phyloP scores from a whole-genome alignment of 176 grass and related monocot species.

The Aechmea fasciata region DNA sequence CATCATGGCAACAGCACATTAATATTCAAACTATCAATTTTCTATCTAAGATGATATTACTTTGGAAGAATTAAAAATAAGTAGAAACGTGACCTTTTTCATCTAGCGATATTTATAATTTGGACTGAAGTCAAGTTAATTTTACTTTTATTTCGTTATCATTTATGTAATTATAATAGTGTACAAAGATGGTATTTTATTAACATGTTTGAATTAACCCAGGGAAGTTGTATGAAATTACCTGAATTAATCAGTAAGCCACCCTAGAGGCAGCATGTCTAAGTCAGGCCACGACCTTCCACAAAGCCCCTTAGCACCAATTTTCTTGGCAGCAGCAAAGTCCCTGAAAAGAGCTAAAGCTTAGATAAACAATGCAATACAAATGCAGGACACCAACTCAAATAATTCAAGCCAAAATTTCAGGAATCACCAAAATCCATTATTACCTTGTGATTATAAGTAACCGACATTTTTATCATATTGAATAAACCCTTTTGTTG shows the following conservation, averaged over 20 bases:
- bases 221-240: slow-evolving; percentile 22
- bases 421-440: not conserved
- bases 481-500: no score
- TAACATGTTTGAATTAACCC: slow-evolving; percentile 1
- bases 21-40: no score
- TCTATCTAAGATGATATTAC: no score
- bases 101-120: no score
- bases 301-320: slow-evolving; percentile 54
- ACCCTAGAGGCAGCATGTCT: slow-evolving; percentile 92
- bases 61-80: no score
- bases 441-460: slow-evolving; percentile 64
- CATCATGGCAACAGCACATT: no score
- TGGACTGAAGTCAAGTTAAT: no score
- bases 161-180: not conserved
- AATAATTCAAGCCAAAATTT: not conserved
- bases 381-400: no score
- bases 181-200: not conserved
- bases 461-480: no score
- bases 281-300: slow-evolving; percentile 94
- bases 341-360: slow-evolving; percentile 23
- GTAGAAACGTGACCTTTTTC: no score
- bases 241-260: slow-evolving; percentile 67
- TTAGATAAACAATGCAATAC: not conserved
- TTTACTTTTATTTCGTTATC: not conserved
- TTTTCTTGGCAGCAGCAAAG: slow-evolving; percentile 58